phyloP scores from a whole-genome alignment of 352 stramenopile genomes.

The Phytophthora ohioensis region DNA sequence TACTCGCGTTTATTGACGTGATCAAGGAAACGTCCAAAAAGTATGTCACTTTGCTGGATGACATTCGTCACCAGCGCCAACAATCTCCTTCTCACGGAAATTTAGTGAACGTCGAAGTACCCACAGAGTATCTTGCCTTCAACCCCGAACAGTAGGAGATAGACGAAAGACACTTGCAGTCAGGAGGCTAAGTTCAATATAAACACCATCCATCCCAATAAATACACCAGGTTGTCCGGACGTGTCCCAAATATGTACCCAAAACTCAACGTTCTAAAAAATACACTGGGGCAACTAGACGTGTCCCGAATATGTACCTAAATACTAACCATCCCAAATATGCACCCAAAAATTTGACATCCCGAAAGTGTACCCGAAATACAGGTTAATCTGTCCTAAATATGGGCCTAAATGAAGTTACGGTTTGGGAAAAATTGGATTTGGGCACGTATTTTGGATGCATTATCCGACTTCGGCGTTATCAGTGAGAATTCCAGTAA shows the following conservation, averaged over 20 bases:
- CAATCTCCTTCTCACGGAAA: neutral
- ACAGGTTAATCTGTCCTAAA: neutral
- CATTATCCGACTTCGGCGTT: neutral
- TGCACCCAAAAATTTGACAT: neutral
- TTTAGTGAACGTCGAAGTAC: neutral
- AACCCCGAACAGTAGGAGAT: neutral
- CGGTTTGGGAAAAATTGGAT: neutral
- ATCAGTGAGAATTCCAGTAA: no score
- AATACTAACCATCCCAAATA: no score
- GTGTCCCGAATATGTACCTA: no score
- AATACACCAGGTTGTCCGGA: no score
- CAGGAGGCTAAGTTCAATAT: neutral
- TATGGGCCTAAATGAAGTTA: neutral
- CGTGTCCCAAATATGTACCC: no score
- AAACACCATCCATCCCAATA: neutral
- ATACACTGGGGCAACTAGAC: no score
- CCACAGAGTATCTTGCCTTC: neutral
- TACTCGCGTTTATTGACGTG: conserved; percentile 1
- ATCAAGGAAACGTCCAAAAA: conserved; percentile 2
- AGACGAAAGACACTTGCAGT: neutral
- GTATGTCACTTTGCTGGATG: neutral
- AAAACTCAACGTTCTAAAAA: no score
- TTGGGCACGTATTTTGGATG: conserved; percentile 1
- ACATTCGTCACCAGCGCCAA: neutral
- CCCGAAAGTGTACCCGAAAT: neutral